Percentiles rank a stretch among this genome's conserved stretches.
Conservation (phyloP, 2,329 filamentous ascomycete genomes). For the Monilinia fructigena region DNA sequence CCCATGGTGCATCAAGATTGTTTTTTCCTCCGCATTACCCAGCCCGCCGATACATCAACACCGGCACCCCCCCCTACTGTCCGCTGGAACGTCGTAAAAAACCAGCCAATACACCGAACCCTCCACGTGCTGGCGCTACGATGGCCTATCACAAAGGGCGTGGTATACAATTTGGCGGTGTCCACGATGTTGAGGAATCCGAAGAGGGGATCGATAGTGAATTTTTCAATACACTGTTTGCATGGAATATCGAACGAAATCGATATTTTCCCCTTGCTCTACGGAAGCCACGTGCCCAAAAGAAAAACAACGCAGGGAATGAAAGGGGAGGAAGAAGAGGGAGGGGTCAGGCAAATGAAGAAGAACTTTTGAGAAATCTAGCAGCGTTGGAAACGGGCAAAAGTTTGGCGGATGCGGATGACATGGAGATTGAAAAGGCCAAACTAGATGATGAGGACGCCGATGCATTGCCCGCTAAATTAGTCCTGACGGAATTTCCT, state of each 20-base stretch:
- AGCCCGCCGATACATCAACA: conserved; percentile 66
- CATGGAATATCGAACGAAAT: conserved; percentile 95
- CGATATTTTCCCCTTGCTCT: conserved; percentile 84
- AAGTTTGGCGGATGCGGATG: conserved; percentile 54
- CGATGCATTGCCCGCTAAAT: conserved; percentile 52
- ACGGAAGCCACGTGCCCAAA: conserved; percentile 67
- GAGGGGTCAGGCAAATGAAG: conserved; percentile 86
- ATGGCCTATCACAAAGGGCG: conserved; percentile 94
- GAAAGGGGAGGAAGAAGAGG: conserved; percentile 62
- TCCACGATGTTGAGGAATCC: conserved; percentile 86
- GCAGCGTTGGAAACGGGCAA: conserved; percentile 78
- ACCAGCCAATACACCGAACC: conserved; percentile 83
- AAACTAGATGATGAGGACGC: conserved; percentile 51
- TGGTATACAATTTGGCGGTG: conserved; percentile 90
- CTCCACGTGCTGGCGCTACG: conserved; percentile 80
- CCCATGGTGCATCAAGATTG: conserved; percentile 93
- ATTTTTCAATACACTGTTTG: conserved; percentile 89
- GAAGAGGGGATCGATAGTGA: conserved; percentile 96
- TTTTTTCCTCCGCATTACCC: conserved; percentile 82
- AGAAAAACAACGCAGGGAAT: conserved; percentile 58
- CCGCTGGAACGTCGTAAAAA: conserved; percentile 90
- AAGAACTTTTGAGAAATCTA: conserved; percentile 83
- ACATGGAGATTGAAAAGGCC: conserved; percentile 50
- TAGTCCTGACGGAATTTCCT: conserved; percentile 77
- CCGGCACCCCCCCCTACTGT: conserved; percentile 68